Base-by-base conservation (phyloP, 2,329 filamentous ascomycete genomes). In the Penicillium rolfsii region DNA sequence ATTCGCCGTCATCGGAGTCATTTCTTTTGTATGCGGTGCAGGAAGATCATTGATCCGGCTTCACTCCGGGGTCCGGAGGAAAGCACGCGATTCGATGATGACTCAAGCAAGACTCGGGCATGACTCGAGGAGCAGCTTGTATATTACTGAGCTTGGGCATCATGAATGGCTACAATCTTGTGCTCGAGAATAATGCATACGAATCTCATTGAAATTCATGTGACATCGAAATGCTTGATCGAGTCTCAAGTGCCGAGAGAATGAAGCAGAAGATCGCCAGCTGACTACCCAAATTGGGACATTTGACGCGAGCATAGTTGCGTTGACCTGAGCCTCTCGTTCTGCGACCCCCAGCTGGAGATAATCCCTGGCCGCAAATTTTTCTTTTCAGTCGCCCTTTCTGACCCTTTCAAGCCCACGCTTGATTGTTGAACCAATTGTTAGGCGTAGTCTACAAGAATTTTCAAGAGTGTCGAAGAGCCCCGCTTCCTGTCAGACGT, bases 1-100 rank as follows among this genome's bases (percentile, higher is more conserved):
- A 61, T 28, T 66, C 63, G 66, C 73, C 73, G 70, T 67, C 67
- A 73, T 72, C 71, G 72, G 72, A 73, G 70, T 60, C 65, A 67
- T 66, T 40, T 52, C 26, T 69, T 70, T 71, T 66, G 64, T 66
- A 64, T 64, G 16, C 67, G 60, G 67, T 2, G 1, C 7, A 41
- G 67, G 67, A 62, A 52, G 38, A 69, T 65, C 36, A 46, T 71
- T 70, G 46, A 57, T 69, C 67, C 68, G 63, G 45, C 9, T 2
- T 52, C n/a, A 52, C 55, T 65, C 67, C 67, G 62, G 57, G 59
- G 57, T 62, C 62, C 64, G 63, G 63, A 64, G 60, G 38, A 63
- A 62, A 54, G 57, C 33, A 53, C 50, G 46, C 11, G 36, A 49
- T 59, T 49, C 6, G 12, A 24, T 11, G 19, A 12, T 36, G 35